Evolutionary conservation across 495 filamentous ascomycete genomes (phyloP).

Genomic region (Pseudomonodictys pantanalensis): DNA sequence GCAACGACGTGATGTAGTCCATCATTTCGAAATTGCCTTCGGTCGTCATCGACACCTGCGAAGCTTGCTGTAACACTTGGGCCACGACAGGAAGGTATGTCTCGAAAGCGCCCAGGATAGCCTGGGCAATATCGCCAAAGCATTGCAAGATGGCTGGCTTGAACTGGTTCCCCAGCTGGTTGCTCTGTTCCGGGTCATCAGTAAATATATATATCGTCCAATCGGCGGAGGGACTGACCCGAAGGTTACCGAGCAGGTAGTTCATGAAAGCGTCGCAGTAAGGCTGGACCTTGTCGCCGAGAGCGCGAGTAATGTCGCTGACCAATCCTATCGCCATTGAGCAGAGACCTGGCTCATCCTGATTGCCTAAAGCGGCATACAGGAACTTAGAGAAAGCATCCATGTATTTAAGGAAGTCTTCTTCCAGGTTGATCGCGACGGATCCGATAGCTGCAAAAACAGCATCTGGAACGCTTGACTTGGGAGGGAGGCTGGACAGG

Average conservation of each 20-base stretch:
- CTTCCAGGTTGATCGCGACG: conserved; percentile 82
- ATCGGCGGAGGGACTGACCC: conserved; percentile 55
- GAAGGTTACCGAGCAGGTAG: conserved; percentile 81
- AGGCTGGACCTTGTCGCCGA: conserved; percentile 84
- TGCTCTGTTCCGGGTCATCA: conserved; percentile 51
- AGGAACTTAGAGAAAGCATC: conserved; percentile 85
- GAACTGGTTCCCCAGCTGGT: conserved; percentile 84
- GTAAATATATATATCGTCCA: not conserved
- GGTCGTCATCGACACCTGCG: conserved; percentile 65
- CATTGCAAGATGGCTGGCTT: conserved; percentile 97
- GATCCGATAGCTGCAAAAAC: conserved; percentile 86
- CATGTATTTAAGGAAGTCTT: conserved; percentile 95
- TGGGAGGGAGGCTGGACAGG: conserved; percentile 69
- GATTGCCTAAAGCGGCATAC: conserved; percentile 88
- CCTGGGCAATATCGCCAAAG: conserved; percentile 96
- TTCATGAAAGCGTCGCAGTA: conserved; percentile 99
- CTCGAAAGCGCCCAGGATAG: conserved; percentile 89
- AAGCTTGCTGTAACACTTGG: conserved; percentile 89
- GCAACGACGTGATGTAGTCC: conserved; percentile 89
- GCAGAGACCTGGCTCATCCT: conserved; percentile 90
- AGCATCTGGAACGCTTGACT: conserved; percentile 92
- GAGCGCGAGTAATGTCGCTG: conserved; percentile 87
- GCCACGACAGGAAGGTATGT: conserved; percentile 88
- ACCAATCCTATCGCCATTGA: conserved; percentile 96
- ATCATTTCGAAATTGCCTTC: conserved; percentile 85